Conservation (phyloP, 805 yeast species). For the Pichia phayaonensis region DNA sequence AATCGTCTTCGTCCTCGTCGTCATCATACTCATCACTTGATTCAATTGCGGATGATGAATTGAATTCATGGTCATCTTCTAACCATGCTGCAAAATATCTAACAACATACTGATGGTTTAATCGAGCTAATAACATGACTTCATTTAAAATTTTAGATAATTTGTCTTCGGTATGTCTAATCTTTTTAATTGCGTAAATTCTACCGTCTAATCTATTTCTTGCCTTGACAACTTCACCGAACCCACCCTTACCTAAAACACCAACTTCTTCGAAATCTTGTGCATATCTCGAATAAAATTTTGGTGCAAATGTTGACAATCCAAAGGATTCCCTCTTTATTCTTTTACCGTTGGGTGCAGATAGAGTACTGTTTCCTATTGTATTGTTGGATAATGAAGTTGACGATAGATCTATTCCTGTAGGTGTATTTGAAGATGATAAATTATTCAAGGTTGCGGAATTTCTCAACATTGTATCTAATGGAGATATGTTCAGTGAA, state of each 20-base stretch:
- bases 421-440: background rate
- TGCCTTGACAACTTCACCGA: conserved; percentile 97
- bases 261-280: conserved; percentile 95
- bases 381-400: background rate
- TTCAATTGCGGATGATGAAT: conserved; percentile 21
- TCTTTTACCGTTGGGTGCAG: background rate
- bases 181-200: conserved; percentile 89
- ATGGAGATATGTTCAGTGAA: conserved; percentile 38
- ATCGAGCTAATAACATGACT: conserved; percentile 82
- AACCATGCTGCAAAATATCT: conserved; percentile 97
- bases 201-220: conserved; percentile 90
- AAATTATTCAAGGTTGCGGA: background rate
- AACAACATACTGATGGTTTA: conserved; percentile 93
- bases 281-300: conserved; percentile 61
- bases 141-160: conserved; percentile 79
- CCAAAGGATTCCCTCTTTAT: conserved; percentile 26
- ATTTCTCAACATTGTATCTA: conserved; percentile 5
- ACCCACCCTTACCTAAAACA: conserved; percentile 87
- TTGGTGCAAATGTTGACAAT: conserved; percentile 13
- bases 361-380: background rate
- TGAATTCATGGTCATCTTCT: conserved; percentile 50
- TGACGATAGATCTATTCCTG: background rate
- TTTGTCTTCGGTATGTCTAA: conserved; percentile 73
- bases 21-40: conserved; percentile 20
- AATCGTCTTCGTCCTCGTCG: conserved; percentile 24